Conservation (phyloP, 2,329 filamentous ascomycete genomes). For the Hymenoscyphus scutula region DNA sequence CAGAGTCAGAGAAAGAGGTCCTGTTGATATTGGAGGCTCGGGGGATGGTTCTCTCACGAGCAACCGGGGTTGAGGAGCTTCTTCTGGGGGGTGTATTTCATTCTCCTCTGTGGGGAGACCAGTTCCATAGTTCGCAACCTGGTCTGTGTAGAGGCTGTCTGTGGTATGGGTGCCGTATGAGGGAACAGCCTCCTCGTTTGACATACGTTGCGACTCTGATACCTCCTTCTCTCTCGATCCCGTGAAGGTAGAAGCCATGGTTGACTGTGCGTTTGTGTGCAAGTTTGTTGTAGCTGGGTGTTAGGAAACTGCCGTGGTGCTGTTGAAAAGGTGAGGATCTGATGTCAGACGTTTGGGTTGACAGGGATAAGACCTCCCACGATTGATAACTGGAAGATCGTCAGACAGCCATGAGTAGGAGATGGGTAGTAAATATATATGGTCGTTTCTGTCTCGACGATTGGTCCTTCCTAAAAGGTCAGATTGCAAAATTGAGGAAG, state of each 20-base stretch:
- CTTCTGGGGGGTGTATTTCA: too few relatives aligned
- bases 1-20: conserved; percentile 10
- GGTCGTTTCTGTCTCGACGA: too few relatives aligned
- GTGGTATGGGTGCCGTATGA: neutral
- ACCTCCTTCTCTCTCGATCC: neutral
- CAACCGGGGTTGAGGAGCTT: too few relatives aligned
- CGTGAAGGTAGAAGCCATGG: neutral
- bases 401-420: too few relatives aligned
- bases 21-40: neutral
- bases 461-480: too few relatives aligned
- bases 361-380: too few relatives aligned
- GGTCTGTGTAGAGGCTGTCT: neutral
- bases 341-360: neutral
- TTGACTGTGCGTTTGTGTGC: neutral
- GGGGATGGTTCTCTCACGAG: neutral
- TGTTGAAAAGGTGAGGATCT: neutral
- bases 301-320: too few relatives aligned
- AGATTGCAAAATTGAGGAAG: too few relatives aligned
- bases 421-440: too few relatives aligned
- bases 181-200: neutral
- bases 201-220: neutral
- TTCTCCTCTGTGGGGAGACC: too few relatives aligned
- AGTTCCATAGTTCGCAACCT: neutral
- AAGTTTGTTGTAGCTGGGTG: too few relatives aligned
- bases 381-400: too few relatives aligned